Evolutionary conservation across 2,329 filamentous ascomycete species (phyloP), one percentile per base, ranked within the genome.

Genomic region (Pestalotiopsis sp.): DNA sequence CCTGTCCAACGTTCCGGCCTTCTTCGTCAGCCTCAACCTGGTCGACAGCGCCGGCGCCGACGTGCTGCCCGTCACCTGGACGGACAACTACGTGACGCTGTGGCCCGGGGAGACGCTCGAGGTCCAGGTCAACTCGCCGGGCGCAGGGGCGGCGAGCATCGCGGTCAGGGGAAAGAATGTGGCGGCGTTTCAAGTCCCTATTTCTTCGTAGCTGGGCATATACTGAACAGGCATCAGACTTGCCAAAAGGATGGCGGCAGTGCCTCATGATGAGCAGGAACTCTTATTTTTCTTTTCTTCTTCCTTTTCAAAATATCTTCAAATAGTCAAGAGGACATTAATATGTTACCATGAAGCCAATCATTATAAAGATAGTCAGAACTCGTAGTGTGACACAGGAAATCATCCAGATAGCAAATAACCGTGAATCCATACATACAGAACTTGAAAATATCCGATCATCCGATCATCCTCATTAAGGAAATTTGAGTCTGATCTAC

Each of bases 31-130:
- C 1, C 66, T 90, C 38, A 82, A 82, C 59, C 73, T 89, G 1
- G 79, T 88, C 0, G 81, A 87, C 68, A 69, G 66, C 2, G 68
- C 74, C 0, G 81, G 81, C 0, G 70, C 77, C 0, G 85, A 88
- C 64, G 79, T 89, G 0, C 70, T 82, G 4, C 86, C 87, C 0
- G 81, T 88, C 0, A 78, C 79, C 22, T 91, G 88, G 88, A 84
- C 83, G 0, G 88, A 90, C 69, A 91, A 91, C 68, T 91, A 90
- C 69, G 78, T 91, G 13, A 89, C 88, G 1, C 75, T 91, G 10
- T 89, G 85, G 81, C 87, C 88, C 0, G 75, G 78, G 1, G 88
- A 91, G 78, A 83, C 77, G 65, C 58, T 88, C 5, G 76, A 74
- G 9, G 22, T 86, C 63, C 71, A 72, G 1, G 79, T 83, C 6